Conservation (phyloP, 2,329 filamentous ascomycete species). For the Acephala macrosclerotiorum region DNA sequence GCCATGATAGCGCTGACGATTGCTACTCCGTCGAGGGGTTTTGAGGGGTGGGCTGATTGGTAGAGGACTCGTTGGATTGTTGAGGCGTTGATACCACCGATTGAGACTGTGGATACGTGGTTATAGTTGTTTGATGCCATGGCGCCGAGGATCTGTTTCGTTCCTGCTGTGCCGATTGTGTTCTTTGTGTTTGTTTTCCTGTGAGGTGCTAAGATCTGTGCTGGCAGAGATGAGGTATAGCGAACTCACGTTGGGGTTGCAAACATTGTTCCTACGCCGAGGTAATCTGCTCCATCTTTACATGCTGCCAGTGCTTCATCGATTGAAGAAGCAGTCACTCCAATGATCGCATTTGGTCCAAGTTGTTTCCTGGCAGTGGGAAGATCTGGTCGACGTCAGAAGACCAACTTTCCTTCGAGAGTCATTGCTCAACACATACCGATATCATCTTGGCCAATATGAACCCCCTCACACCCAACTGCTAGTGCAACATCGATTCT, state of each 20-base stretch:
- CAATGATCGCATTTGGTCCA: slow-evolving; percentile 81
- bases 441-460: slow-evolving; percentile 95
- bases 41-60: slow-evolving; percentile 63
- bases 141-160: slow-evolving; percentile 68
- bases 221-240: neutral
- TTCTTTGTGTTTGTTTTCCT: slow-evolving; percentile 88
- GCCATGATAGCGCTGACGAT: slow-evolving; percentile 90
- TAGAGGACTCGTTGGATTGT: slow-evolving; percentile 76
- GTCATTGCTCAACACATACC: slow-evolving; percentile 53
- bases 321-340: slow-evolving; percentile 80
- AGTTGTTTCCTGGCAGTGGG: slow-evolving; percentile 74
- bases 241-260: slow-evolving; percentile 74
- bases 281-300: slow-evolving; percentile 81
- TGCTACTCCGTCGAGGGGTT: slow-evolving; percentile 80
- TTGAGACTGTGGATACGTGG: slow-evolving; percentile 73
- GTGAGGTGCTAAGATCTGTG: slow-evolving; percentile 23
- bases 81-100: slow-evolving; percentile 76
- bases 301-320: slow-evolving; percentile 78
- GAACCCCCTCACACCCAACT: slow-evolving; percentile 87
- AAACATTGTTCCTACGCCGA: slow-evolving; percentile 91
- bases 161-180: slow-evolving; percentile 77
- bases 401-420: neutral
- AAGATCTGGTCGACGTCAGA: slow-evolving; percentile 55
- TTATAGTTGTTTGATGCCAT: slow-evolving; percentile 51
- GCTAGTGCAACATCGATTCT: slow-evolving; percentile 88